These are phyloP conservation scores for Epicoccum nigrum DNA, from an alignment of 2,329 filamentous ascomycete species.

Conservation along the genomic window DNA sequence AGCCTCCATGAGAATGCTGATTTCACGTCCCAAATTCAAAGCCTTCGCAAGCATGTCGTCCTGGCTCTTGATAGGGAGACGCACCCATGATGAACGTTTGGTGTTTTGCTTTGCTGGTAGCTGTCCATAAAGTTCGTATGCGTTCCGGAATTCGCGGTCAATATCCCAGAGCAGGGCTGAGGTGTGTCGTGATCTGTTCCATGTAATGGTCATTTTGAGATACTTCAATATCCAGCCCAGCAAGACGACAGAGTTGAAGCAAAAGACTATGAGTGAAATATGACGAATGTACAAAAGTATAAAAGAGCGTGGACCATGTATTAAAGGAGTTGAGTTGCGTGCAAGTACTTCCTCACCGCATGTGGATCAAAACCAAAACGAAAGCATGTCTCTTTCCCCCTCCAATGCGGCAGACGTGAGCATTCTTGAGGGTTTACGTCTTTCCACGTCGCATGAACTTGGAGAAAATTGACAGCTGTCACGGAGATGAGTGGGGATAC, in stretches of 20 bases:
- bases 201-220: conserved; percentile 22
- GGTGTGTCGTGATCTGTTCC: conserved; percentile 40
- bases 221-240: not conserved
- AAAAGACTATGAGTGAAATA: not conserved
- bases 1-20: conserved; percentile 35
- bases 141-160: conserved; percentile 44
- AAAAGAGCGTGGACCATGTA: no score
- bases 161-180: conserved; percentile 45
- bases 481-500: conserved; percentile 7
- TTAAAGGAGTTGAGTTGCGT: no score
- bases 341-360: no score
- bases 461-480: conserved; percentile 5
- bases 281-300: conserved; percentile 1
- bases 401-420: not conserved
- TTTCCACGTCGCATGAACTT: conserved; percentile 3
- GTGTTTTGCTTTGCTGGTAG: conserved; percentile 30
- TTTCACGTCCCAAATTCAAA: conserved; percentile 34
- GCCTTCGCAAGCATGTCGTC: conserved; percentile 38
- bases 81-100: conserved; percentile 34
- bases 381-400: no score
- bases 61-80: conserved; percentile 29
- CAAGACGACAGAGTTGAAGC: not conserved
- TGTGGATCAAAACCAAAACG: no score
- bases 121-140: conserved; percentile 42
- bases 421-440: not conserved